Percentiles rank a stretch among this genome's conserved stretches.
Evolutionary conservation across 2,329 filamentous ascomycete species (phyloP).

Genomic region (Penicillium brasilianum): DNA sequence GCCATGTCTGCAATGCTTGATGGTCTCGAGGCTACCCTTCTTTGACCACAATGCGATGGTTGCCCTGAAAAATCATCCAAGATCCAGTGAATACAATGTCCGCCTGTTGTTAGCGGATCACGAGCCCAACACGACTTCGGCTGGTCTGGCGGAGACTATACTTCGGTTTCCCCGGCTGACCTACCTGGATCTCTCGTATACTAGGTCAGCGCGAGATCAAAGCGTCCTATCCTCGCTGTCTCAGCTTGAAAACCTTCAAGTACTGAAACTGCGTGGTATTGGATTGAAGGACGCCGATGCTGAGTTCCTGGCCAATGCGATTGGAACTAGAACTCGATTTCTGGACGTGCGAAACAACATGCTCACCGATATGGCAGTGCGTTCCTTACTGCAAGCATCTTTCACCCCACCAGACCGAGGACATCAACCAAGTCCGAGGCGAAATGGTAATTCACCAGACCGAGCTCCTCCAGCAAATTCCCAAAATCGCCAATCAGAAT

Average conservation of each 20-base stretch:
- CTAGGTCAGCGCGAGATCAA: slow-evolving; percentile 54
- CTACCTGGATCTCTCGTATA: slow-evolving; percentile 64
- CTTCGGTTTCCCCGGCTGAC: slow-evolving; percentile 59
- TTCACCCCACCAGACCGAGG: slow-evolving; percentile 41
- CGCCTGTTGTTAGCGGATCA: slow-evolving; percentile 62
- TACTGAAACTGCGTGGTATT: slow-evolving; percentile 62
- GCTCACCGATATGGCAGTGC: slow-evolving; percentile 61
- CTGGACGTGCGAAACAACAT: slow-evolving; percentile 63
- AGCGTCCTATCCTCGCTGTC: slow-evolving; percentile 55
- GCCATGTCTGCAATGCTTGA: slow-evolving; percentile 63
- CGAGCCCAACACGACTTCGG: slow-evolving; percentile 64
- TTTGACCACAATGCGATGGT: slow-evolving; percentile 65
- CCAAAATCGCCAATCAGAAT: slow-evolving; percentile 20
- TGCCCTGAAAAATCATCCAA: slow-evolving; percentile 48
- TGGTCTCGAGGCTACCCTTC: slow-evolving; percentile 64
- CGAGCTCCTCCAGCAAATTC: slow-evolving; percentile 16
- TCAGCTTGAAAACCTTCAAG: slow-evolving; percentile 57
- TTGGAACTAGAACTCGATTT: slow-evolving; percentile 59
- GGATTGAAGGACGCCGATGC: slow-evolving; percentile 60
- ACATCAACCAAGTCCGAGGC: slow-evolving; percentile 7
- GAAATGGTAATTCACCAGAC: slow-evolving; percentile 13
- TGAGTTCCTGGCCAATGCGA: slow-evolving; percentile 56
- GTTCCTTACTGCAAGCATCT: slow-evolving; percentile 58
- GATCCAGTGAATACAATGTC: slow-evolving; percentile 49
- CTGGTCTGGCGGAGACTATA: slow-evolving; percentile 58